A percentile compares a stretch with the other conserved stretches of the same genome.
Conservation (phyloP, 2,329 filamentous ascomycete genomes). For the Hirsutella rhossiliensis region DNA sequence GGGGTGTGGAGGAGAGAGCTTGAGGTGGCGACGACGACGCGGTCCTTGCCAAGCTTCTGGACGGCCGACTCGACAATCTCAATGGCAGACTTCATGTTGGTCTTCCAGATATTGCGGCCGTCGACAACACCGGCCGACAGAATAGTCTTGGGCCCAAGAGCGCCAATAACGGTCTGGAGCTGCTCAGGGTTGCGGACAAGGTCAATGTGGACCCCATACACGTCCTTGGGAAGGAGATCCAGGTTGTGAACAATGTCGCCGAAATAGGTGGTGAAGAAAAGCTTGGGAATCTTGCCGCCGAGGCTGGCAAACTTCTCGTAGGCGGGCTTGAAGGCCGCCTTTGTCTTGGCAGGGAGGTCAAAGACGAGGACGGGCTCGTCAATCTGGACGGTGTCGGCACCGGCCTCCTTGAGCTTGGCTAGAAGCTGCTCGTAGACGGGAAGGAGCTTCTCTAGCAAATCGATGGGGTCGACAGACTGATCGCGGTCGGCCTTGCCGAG, state of each 20-base stretch:
- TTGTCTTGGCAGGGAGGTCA: conserved; percentile 79
- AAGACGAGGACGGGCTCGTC: conserved; percentile 96
- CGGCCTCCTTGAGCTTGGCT: conserved; percentile 84
- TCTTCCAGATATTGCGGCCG: conserved; percentile 99
- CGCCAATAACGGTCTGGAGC: conserved; percentile 70
- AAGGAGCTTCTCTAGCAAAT: conserved; percentile 83
- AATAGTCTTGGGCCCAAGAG: conserved; percentile 78
- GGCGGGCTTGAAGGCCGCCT: conserved; percentile 94
- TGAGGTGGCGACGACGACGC: conserved; percentile 92
- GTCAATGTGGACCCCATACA: conserved; percentile 86
- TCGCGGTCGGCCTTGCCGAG: conserved; percentile 97
- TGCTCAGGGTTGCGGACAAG: conserved; percentile 98
- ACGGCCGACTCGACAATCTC: conserved; percentile 81
- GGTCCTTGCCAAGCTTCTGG: conserved; percentile 92
- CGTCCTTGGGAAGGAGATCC: conserved; percentile 66
- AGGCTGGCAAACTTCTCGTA: conserved; percentile 79
- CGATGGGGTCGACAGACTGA: conserved; percentile 85
- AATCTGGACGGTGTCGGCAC: conserved; percentile 94
- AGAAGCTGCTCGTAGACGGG: conserved; percentile 93
- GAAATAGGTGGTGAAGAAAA: conserved; percentile 95
- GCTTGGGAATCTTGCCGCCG: conserved; percentile 70
- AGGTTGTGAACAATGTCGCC: conserved; percentile 99
- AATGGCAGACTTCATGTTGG: conserved; percentile 93
- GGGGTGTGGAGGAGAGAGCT: conserved; percentile 97
- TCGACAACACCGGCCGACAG: conserved; percentile 96